Evolutionary conservation across 164 flowering plant species (phyloP), one percentile per base, ranked within the genome.

Genomic region (Berberis thunbergii): DNA sequence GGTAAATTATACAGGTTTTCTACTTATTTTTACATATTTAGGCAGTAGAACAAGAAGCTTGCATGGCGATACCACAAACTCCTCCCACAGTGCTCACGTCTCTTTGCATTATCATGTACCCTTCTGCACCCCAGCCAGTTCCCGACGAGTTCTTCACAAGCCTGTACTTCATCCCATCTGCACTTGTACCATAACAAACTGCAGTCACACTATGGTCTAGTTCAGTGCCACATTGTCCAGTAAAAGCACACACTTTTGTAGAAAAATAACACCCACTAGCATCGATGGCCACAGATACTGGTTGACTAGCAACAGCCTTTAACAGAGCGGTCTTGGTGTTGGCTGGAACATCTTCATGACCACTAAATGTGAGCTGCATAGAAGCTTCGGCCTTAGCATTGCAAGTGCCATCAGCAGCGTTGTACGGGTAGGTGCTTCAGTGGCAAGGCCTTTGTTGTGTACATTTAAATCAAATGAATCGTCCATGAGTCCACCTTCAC

Each of bases 291-390:
- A 50, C 54, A 4, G 2, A 50, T 50, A 50, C 11, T 4, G 54
- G 54, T 50, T 50, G 54, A 8, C 11, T 50, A 7, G 54, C 54
- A 7, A 50, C 54, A 26, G 57, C 57, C 26, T 54, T 54, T 41
- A 54, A 54, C n/a, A 54, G 57, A n/a, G 39, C 57, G 2, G 3
- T 39, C 41, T 54, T 6, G 1, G 7, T 39, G 57, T 54, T 54
- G 40, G 7, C 57, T n/a, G 57, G 57, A 54, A 54, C 57, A 54
- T 54, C 40, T 54, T 54, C 57, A 39, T 54, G 7, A 54, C 41
- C 57, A 2, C 26, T 54, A n/a, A n/a, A 54, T 54, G 6, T 54
- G 39, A 3, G 57, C 57, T n/a, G 57, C 57, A 39, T n/a, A 3
- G 57, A 54, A 13, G 57, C 57, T 54, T 3, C 57, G 3, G n/a